Percentiles rank a stretch among this genome's conserved stretches.
Conservation (phyloP, 2,329 filamentous ascomycete species). For the Aspergillus texensis region DNA sequence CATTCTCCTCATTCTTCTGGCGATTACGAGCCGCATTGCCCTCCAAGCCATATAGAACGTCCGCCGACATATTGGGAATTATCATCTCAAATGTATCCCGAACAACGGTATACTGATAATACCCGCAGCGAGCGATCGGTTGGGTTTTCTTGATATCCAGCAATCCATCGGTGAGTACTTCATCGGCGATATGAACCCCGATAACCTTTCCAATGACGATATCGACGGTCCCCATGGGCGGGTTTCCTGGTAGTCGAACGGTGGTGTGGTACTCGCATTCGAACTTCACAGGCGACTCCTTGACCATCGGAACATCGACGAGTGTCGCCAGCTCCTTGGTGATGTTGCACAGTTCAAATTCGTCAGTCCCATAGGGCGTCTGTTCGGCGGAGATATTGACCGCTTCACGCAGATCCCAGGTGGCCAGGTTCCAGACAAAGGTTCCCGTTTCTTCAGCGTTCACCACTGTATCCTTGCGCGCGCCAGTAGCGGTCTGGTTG, state of each 20-base stretch:
- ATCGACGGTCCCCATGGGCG: conserved; percentile 61
- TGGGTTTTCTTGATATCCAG: conserved; percentile 60
- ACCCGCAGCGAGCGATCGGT: conserved; percentile 64
- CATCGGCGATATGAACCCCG: conserved; percentile 60
- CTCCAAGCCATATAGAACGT: conserved; percentile 42
- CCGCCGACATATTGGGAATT: conserved; percentile 44
- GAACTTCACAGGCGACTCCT: conserved; percentile 58
- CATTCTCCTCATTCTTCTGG: conserved; percentile 5
- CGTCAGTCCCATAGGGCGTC: conserved; percentile 54
- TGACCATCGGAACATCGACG: conserved; percentile 55
- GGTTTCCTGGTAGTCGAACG: conserved; percentile 57
- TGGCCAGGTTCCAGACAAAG: conserved; percentile 64
- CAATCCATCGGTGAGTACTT: conserved; percentile 57
- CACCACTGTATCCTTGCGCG: conserved; percentile 59
- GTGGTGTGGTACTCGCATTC: conserved; percentile 62
- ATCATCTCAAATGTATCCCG: conserved; percentile 62
- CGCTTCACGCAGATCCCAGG: conserved; percentile 57
- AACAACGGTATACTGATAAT: conserved; percentile 62
- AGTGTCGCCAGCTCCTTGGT: conserved; percentile 50
- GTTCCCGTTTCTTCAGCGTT: conserved; percentile 60
- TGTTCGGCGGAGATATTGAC: conserved; percentile 60
- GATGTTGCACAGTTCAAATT: conserved; percentile 55
- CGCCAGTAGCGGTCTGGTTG: conserved; percentile 54
- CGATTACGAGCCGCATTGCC: conserved; percentile 35
- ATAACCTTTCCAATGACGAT: conserved; percentile 61